These are phyloP conservation scores for Barnettozyma vustinii DNA, from an alignment of 805 yeast species.

Conservation along the genomic window DNA sequence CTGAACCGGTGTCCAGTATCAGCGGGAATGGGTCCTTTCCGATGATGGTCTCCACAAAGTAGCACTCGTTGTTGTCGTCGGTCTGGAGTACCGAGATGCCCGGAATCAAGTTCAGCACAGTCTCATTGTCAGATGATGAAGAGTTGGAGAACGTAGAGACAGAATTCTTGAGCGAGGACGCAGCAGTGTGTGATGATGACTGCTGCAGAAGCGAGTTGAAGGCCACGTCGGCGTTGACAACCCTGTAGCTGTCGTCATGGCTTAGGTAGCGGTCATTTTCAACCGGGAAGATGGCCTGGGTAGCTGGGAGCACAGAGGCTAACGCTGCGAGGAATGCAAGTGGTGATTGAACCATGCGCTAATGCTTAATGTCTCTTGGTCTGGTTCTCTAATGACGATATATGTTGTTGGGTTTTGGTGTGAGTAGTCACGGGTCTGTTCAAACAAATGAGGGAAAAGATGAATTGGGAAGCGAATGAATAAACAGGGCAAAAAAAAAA, in stretches of 20 bases:
- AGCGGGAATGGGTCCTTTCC: slow-evolving; percentile 41
- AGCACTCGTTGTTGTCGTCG: slow-evolving; percentile 30
- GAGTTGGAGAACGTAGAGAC: slow-evolving; percentile 4
- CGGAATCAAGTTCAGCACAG: slow-evolving; percentile 22
- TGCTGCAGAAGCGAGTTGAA: not conserved
- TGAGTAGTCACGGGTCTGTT: not conserved
- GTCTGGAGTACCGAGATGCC: slow-evolving; percentile 26
- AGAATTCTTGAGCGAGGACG: not conserved
- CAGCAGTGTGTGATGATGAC: not conserved
- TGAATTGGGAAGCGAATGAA: too few species aligned
- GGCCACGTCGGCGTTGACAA: slow-evolving; percentile 5
- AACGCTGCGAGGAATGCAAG: not conserved
- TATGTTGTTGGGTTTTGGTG: not conserved
- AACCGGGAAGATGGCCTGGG: slow-evolving; percentile 6
- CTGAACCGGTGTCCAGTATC: slow-evolving; percentile 61
- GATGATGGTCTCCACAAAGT: slow-evolving; percentile 34
- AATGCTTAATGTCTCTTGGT: not conserved
- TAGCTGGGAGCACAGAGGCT: not conserved
- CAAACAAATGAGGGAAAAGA: not conserved
- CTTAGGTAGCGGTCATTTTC: slow-evolving; percentile 1
- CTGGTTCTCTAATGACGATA: not conserved
- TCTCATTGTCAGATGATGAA: slow-evolving; percentile 4
- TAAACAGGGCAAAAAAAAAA: too few species aligned
- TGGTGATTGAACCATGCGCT: not conserved
- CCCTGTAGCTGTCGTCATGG: not conserved